These are phyloP conservation scores for Firmiana major DNA, from an alignment of 345 rosid species.

Conservation along the genomic window DNA sequence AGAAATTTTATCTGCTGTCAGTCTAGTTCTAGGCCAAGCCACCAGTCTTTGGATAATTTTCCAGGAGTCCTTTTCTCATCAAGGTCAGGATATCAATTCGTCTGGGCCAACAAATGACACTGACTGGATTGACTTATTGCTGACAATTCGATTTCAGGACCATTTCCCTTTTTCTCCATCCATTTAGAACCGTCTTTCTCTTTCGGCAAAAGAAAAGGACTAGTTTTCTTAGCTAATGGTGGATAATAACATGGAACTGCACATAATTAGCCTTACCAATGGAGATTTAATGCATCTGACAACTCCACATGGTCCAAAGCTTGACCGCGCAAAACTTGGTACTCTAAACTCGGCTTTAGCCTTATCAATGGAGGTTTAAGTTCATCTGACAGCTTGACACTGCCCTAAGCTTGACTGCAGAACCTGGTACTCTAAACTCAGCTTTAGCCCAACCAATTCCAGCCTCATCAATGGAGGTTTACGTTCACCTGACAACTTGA, in stretches of 20 bases:
- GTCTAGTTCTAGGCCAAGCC: background rate
- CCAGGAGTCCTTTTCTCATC: background rate
- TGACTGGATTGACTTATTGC: background rate
- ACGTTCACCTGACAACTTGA: background rate
- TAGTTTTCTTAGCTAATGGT: background rate
- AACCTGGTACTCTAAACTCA: background rate
- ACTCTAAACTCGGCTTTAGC: background rate
- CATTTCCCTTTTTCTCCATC: background rate
- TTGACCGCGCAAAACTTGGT: background rate
- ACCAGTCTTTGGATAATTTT: background rate
- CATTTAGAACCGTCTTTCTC: background rate
- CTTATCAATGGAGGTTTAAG: background rate
- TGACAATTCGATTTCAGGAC: background rate
- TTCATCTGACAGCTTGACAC: background rate
- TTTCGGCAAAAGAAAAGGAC: background rate
- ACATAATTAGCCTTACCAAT: background rate
- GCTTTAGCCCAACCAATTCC: background rate
- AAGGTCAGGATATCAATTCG: background rate
- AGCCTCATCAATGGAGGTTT: background rate
- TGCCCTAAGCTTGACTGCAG: background rate
- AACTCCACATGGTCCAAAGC: background rate
- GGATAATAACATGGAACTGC: background rate
- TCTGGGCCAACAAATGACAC: background rate
- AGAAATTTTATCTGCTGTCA: background rate
- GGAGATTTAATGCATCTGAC: background rate